A percentile compares a stretch with the other conserved stretches of the same genome.
These are phyloP conservation scores for Viola pubescens DNA, from an alignment of 441 rosid species.

Conservation along the genomic window DNA sequence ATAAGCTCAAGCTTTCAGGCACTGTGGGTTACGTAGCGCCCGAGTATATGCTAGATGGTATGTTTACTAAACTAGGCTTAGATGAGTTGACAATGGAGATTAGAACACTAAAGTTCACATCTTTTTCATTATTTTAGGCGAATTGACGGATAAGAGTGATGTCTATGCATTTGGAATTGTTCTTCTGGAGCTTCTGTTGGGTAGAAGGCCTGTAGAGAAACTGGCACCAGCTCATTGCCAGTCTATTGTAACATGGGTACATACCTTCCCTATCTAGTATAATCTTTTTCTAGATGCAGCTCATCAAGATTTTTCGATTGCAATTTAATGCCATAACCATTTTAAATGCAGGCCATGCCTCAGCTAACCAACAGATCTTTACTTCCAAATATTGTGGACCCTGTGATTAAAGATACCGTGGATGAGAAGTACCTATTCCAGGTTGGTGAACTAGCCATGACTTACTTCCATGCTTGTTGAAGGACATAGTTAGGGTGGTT, in stretches of 20 bases:
- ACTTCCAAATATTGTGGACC: conserved; percentile 81
- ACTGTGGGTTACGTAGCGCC: conserved; percentile 93
- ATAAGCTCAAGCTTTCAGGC: conserved; percentile 77
- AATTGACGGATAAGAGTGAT: conserved; percentile 90
- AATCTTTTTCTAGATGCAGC: neutral
- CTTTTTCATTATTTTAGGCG: conserved; percentile 33
- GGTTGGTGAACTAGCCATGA: conserved; percentile 32
- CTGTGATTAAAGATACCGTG: conserved; percentile 66
- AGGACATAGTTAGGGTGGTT: too few species aligned
- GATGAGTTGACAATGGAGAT: too few species aligned
- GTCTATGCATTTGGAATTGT: conserved; percentile 92
- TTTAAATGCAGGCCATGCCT: conserved; percentile 83
- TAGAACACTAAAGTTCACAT: neutral
- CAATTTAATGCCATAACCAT: conserved; percentile 4
- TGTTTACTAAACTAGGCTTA: conserved; percentile 7
- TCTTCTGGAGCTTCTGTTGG: conserved; percentile 84
- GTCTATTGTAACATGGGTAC: conserved; percentile 95
- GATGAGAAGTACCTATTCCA: conserved; percentile 89
- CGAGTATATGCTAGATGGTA: conserved; percentile 84
- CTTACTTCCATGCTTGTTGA: too few species aligned
- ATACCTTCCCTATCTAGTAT: conserved; percentile 1
- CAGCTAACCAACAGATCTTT: conserved; percentile 83
- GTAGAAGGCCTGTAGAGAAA: conserved; percentile 83
- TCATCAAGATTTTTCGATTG: neutral
- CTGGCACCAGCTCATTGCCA: conserved; percentile 72